phyloP scores from a whole-genome alignment of 2,329 filamentous ascomycete genomes.

The Sarocladium brachiariae region DNA sequence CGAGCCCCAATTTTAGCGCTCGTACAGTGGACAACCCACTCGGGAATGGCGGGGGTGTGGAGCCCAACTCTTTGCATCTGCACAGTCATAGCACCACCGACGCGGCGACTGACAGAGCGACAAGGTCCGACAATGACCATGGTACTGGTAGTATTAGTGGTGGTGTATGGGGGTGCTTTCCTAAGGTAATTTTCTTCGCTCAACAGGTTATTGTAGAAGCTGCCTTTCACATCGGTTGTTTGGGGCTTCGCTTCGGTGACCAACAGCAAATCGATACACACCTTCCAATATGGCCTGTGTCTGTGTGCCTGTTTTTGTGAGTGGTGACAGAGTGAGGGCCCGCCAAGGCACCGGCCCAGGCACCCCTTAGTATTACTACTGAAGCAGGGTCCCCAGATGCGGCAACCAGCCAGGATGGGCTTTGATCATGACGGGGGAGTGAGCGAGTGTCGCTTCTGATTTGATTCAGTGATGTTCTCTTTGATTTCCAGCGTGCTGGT shows the following conservation, averaged over 20 bases:
- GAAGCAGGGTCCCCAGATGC: slow-evolving; percentile 1
- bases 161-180: background rate
- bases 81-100: background rate
- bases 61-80: background rate
- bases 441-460: background rate
- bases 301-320: background rate
- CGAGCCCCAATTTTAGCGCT: slow-evolving; percentile 1
- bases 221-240: too few species aligned
- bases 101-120: too few species aligned
- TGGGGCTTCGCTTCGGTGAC: background rate
- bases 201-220: too few species aligned
- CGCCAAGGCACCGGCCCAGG: background rate
- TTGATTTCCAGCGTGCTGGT: too few species aligned
- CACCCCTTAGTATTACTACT: background rate
- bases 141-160: too few species aligned
- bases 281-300: background rate
- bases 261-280: background rate
- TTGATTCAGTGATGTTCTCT: too few species aligned
- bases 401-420: background rate
- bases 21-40: slow-evolving; percentile 5
- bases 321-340: slow-evolving; percentile 1
- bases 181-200: too few species aligned
- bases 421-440: too few species aligned
- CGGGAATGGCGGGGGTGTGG: slow-evolving; percentile 8
- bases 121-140: too few species aligned